phyloP scores from a whole-genome alignment of 1,139 yeast species.

The Geotrichum candidum region DNA sequence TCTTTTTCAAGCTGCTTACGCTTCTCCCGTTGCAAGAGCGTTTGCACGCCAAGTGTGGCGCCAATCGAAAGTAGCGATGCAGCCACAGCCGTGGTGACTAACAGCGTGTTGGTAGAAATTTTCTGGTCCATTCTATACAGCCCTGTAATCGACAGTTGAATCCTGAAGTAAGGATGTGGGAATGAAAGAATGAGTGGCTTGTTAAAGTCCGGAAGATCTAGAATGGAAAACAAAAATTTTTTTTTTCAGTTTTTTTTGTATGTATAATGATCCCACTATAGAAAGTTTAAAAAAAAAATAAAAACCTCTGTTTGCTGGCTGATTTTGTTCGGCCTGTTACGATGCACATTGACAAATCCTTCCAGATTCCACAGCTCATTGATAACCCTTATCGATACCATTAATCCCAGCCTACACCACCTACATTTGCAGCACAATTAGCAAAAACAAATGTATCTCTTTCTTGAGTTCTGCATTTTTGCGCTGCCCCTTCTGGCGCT shows the following conservation, averaged over 20 bases:
- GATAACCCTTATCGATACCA: background rate
- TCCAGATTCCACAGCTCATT: background rate
- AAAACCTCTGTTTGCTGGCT: background rate
- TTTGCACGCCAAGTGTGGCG: slow-evolving; percentile 21
- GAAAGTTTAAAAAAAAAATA: background rate
- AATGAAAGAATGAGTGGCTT: background rate
- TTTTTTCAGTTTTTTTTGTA: background rate
- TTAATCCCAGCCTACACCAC: background rate
- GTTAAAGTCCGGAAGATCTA: background rate
- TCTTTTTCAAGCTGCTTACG: slow-evolving; percentile 15
- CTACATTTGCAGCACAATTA: background rate
- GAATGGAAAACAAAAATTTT: background rate
- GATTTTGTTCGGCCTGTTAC: background rate
- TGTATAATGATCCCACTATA: background rate
- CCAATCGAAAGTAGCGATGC: slow-evolving; percentile 19
- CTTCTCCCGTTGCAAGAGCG: slow-evolving; percentile 7
- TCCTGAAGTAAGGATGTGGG: background rate
- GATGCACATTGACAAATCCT: background rate
- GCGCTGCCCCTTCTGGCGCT: slow-evolving; percentile 7
- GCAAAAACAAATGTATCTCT: slow-evolving; percentile 11
- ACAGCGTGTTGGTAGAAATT: slow-evolving; percentile 15
- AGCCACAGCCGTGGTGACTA: slow-evolving; percentile 18
- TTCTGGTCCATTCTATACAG: slow-evolving; percentile 9
- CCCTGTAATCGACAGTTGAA: background rate
- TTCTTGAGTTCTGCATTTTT: slow-evolving; percentile 8